Evolutionary conservation across 2,329 filamentous ascomycete genomes (phyloP), one percentile per base, ranked within the genome.

Genomic region (Metarhizium sp.): DNA sequence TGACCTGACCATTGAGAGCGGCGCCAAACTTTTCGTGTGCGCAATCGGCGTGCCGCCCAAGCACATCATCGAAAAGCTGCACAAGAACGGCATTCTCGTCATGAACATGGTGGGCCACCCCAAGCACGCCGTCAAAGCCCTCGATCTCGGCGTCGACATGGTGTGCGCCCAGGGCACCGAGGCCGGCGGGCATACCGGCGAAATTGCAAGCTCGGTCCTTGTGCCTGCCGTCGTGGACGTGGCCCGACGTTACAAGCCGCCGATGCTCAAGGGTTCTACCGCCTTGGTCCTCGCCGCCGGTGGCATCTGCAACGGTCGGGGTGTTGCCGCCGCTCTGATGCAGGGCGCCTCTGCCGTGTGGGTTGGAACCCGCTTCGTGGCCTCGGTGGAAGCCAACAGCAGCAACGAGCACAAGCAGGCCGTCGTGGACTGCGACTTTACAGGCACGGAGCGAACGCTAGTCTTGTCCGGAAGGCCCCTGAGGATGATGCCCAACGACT

Each of bases 41-140:
- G 92, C 92, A 1, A 91, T 96, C 0, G 92, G 92, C 10, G 87
- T 96, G 25, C 92, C 92, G 14, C 90, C 92, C 0, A 75, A 76
- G 49, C 71, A 76, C 56, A 82, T 92, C 4, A 87, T 96, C 56
- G 84, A 89, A 62, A 75, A 84, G 48, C 77, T 97, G 48, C 92
- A 97, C 66, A 78, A 79, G 8, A 86, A 87, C 0, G 88, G 88
- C 0, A 88, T 97, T 46, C 68, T 95, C 57, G 79, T 96, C 38
- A 96, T 96, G 91, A 96, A 96, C 71, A 96, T 96, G 92, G 91
- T 96, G 20, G 92, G 92, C 0, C 88, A 92, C 64, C 92, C 92
- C 2, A 90, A 87, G 68, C 92, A 97, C 70, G 92, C 92, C 1
- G 81, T 86, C 69, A 96, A 96, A 74, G 92, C 92, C 3, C 76